phyloP scores from a whole-genome alignment of 2,329 filamentous ascomycete genomes.

The Penicillium hesseltinei region DNA sequence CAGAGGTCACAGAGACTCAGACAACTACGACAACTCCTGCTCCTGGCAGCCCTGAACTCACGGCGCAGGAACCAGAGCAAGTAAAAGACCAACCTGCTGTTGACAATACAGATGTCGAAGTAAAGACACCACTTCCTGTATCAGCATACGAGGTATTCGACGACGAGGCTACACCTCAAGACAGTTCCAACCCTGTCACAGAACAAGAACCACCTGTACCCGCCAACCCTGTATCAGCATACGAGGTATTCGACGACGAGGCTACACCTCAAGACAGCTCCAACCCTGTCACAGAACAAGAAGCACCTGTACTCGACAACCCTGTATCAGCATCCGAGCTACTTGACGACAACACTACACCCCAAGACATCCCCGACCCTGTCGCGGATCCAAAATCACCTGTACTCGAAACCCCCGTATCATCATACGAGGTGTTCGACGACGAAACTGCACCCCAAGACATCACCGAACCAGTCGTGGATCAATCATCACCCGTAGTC shows the following conservation, averaged over 20 bases:
- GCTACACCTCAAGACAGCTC: not conserved
- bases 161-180: slow-evolving; percentile 1
- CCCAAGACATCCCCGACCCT: not conserved
- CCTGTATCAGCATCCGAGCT: not conserved
- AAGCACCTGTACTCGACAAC: not conserved
- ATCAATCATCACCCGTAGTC: not conserved
- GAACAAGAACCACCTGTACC: not conserved
- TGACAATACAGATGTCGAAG: slow-evolving; percentile 6
- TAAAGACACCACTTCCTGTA: slow-evolving; percentile 4
- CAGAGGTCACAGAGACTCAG: slow-evolving; percentile 27
- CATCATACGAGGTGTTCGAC: not conserved
- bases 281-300: not conserved
- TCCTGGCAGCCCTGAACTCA: slow-evolving; percentile 19
- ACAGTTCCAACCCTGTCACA: not conserved
- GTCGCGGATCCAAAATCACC: not conserved
- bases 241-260: not conserved
- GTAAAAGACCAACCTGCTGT: slow-evolving; percentile 6
- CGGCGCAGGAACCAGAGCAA: slow-evolving; percentile 22
- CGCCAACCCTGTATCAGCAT: not conserved
- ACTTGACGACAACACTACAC: not conserved
- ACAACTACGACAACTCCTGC: slow-evolving; percentile 23
- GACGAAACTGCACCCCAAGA: not conserved
- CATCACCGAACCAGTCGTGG: not conserved
- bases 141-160: slow-evolving; percentile 6
- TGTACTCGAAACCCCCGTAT: not conserved